Base-by-base conservation (phyloP, 805 yeast species). In the Yarrowia sp. region DNA sequence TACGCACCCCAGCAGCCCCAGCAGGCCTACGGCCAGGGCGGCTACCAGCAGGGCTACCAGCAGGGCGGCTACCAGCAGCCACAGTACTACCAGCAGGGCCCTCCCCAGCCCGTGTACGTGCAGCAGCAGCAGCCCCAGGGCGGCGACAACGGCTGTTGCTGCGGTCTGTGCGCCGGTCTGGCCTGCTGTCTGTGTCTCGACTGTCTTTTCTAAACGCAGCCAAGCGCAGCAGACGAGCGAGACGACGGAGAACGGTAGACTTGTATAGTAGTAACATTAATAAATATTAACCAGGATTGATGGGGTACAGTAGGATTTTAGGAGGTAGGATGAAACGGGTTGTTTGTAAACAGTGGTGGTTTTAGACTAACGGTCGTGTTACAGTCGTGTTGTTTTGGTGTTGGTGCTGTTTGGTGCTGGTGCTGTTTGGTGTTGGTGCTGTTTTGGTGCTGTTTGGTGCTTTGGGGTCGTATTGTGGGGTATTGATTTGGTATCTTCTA, bases 101-200 rank as follows among this genome's bases (percentile, higher is more conserved):
- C 69, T 55, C 70, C 68, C 33, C 70, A 69, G 65, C 69, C 70
- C 22, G 60, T 66, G 22, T 69, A 69, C 64, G 63, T 68, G 62
- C 71, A 68, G 63, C 71, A 68, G 62, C 68, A 64, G 49, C 61
- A 36, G 53, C 33, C 68, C 25, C 61, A 49, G 36, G 55, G 64
- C 35, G 63, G 67, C 62, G 67, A 55, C 53, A 70, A 67, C 51
- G 51, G 12, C 35, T 69, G 72, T 63, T 72, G 74, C 67, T 71
- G 74, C 44, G 74, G 75, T 13, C 63, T 68, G n/a, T 72, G 74
- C 35, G 74, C 74, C 31, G 74, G 72, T 44, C 62, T 71, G 41
- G 65, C 73, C 31, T 68, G 72, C 56, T 72, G 75, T 63, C 65
- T 70, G 64, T 72, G 74, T 65, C 66, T 72, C 62, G 70, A 67